Conservation (phyloP, 2,329 filamentous ascomycete genomes). For the Plenodomus tracheiphilus region DNA sequence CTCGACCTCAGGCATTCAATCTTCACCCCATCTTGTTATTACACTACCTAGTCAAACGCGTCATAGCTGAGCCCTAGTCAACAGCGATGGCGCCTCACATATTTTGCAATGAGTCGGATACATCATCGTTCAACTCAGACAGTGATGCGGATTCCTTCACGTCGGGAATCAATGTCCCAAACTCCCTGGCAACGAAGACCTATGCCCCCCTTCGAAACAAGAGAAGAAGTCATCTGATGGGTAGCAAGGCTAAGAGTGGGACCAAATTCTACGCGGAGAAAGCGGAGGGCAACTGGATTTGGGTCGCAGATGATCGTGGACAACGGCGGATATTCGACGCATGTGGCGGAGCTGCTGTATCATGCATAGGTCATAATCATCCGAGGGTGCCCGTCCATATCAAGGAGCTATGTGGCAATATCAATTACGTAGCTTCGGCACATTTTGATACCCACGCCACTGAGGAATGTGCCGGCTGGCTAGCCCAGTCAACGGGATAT, state of each 20-base stretch:
- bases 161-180: neutral
- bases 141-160: neutral
- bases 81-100: slow-evolving; percentile 9
- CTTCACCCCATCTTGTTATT: neutral
- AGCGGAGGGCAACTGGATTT: slow-evolving; percentile 53
- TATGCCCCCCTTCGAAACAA: too few relatives aligned
- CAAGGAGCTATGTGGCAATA: slow-evolving; percentile 57
- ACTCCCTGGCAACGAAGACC: too few relatives aligned
- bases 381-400: slow-evolving; percentile 64
- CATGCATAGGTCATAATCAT: slow-evolving; percentile 71
- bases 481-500: slow-evolving; percentile 57
- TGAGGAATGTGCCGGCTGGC: slow-evolving; percentile 56
- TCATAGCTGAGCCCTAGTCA: neutral
- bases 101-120: slow-evolving; percentile 5
- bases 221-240: slow-evolving; percentile 45
- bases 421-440: slow-evolving; percentile 63
- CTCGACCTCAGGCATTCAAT: neutral
- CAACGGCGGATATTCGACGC: slow-evolving; percentile 67
- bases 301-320: slow-evolving; percentile 49
- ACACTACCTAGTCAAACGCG: neutral
- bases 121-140: neutral
- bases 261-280: slow-evolving; percentile 49
- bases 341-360: slow-evolving; percentile 72
- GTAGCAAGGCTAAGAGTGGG: slow-evolving; percentile 54
- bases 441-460: slow-evolving; percentile 60